Conservation (phyloP, 176 grass and related monocot genomes). For the Leersia perrieri region DNA sequence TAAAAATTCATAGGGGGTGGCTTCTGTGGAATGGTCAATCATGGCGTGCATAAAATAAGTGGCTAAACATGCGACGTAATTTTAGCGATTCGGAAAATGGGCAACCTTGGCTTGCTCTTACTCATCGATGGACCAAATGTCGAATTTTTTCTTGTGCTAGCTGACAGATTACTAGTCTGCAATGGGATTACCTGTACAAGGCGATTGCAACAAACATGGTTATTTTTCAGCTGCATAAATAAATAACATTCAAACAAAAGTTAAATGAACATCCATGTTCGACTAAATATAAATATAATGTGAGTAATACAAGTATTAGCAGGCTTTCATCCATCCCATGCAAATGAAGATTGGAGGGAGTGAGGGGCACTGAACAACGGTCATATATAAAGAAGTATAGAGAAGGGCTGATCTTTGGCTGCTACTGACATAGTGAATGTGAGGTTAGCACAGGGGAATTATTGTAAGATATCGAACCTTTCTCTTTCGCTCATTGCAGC, state of each 20-base stretch:
- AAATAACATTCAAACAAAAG: not conserved
- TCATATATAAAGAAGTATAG: not conserved
- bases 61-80: not conserved
- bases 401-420: not conserved
- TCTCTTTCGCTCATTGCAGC: slow-evolving; percentile 27
- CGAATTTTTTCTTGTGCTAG: slow-evolving; percentile 12
- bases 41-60: not conserved
- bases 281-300: not conserved
- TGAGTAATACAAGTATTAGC: not conserved
- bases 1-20: not conserved
- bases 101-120: slow-evolving; percentile 50
- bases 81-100: not conserved
- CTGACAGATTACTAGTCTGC: not conserved
- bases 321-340: not conserved
- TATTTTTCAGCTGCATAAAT: not conserved
- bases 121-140: not conserved
- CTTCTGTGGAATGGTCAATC: not conserved
- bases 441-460: not conserved
- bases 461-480: slow-evolving; percentile 26
- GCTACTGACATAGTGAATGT: not conserved
- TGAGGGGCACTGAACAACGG: too few relatives aligned
- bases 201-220: not conserved
- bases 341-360: not conserved
- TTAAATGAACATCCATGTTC: not conserved
- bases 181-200: slow-evolving; percentile 7